These are phyloP conservation scores for Candolleomyces aberdarensis DNA, from an alignment of 768 basidiomycete genomes.

Conservation along the genomic window DNA sequence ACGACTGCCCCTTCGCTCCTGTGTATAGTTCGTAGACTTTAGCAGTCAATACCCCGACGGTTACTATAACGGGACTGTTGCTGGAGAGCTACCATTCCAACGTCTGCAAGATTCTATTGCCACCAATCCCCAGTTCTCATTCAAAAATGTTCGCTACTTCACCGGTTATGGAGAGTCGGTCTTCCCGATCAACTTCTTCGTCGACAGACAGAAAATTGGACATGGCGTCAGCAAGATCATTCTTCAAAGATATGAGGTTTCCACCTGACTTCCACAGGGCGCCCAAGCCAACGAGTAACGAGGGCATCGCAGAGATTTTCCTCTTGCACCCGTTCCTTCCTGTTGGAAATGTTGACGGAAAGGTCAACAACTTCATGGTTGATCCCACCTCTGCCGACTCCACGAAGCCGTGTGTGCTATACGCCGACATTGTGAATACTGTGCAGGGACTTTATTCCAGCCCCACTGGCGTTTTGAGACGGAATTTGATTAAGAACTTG, in stretches of 20 bases:
- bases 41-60: conserved; percentile 15
- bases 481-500: conserved; percentile 13
- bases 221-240: conserved; percentile 12
- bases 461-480: conserved; percentile 10
- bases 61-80: conserved; percentile 15
- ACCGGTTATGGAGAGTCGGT: conserved; percentile 14
- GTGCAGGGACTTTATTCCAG: conserved; percentile 15
- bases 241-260: conserved; percentile 13
- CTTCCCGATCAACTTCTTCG: conserved; percentile 13
- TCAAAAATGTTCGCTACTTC: conserved; percentile 12
- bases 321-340: conserved; percentile 11
- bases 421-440: conserved; percentile 16
- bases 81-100: conserved; percentile 12
- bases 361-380: conserved; percentile 10
- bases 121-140: conserved; percentile 16
- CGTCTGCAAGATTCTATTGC: conserved; percentile 16
- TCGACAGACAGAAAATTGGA: conserved; percentile 13
- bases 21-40: conserved; percentile 10
- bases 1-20: neutral
- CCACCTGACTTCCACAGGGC: conserved; percentile 14
- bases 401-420: conserved; percentile 11
- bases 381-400: conserved; percentile 11
- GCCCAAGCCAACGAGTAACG: neutral
- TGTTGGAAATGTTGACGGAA: conserved; percentile 12
- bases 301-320: neutral